These are phyloP conservation scores for Clitopilus hobsonii DNA, from an alignment of 768 basidiomycete genomes.

Conservation along the genomic window DNA sequence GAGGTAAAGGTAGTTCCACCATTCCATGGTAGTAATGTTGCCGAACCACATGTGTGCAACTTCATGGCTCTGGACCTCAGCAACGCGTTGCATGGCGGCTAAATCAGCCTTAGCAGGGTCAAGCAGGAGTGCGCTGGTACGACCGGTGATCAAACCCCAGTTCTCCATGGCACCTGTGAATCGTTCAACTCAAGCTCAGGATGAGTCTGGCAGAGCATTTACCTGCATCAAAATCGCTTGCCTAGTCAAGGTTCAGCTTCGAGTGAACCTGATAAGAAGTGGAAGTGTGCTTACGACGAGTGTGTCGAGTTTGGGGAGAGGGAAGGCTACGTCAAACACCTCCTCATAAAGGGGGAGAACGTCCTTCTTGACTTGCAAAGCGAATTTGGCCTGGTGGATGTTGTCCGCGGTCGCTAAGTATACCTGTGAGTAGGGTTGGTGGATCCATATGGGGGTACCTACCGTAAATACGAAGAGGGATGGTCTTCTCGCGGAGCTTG, in stretches of 20 bases:
- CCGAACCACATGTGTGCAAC: conserved; percentile 91
- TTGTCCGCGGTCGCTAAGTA: conserved; percentile 69
- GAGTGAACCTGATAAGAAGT: conserved; percentile 1
- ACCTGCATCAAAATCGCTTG: conserved; percentile 85
- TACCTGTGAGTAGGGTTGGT: not conserved
- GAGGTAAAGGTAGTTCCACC: conserved; percentile 85
- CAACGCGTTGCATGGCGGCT: conserved; percentile 74
- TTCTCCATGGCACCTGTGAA: conserved; percentile 81
- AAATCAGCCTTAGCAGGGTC: conserved; percentile 75
- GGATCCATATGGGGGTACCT: conserved; percentile 12
- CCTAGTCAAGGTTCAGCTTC: conserved; percentile 29
- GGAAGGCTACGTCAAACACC: conserved; percentile 89
- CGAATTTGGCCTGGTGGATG: conserved; percentile 81
- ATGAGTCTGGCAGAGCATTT: conserved; percentile 12
- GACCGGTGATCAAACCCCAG: conserved; percentile 89
- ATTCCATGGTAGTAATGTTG: conserved; percentile 89
- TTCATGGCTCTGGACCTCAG: conserved; percentile 78
- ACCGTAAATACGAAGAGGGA: conserved; percentile 86
- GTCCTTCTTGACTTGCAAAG: conserved; percentile 78
- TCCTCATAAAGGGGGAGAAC: conserved; percentile 90
- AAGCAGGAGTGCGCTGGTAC: conserved; percentile 75
- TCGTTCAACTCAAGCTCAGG: not conserved
- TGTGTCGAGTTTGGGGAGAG: conserved; percentile 92
- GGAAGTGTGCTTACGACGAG: conserved; percentile 53
- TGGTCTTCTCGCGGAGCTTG: conserved; percentile 66